Percentiles rank a stretch among this genome's conserved stretches.
Evolutionary conservation across 345 rosid genomes (phyloP).

Genomic region (Erysimum cheiranthoides): DNA sequence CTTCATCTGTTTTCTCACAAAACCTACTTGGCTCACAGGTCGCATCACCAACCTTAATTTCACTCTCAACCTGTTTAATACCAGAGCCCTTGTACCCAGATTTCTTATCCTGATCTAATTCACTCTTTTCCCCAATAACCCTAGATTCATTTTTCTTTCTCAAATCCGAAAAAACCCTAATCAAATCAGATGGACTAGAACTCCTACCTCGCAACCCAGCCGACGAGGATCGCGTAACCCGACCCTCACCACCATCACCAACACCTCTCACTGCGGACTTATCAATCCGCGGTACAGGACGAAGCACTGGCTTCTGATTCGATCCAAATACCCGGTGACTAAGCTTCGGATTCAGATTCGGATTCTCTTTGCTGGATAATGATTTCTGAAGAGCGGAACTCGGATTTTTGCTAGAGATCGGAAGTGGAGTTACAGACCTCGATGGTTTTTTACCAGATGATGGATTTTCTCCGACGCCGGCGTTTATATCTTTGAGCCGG

Average conservation of each 20-base stretch:
- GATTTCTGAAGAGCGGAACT: slow-evolving; percentile 50
- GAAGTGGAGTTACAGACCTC: slow-evolving; percentile 57
- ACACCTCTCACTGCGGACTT: slow-evolving; percentile 46
- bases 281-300: slow-evolving; percentile 64
- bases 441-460: slow-evolving; percentile 46
- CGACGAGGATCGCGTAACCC: slow-evolving; percentile 60
- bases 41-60: slow-evolving; percentile 26
- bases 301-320: slow-evolving; percentile 65
- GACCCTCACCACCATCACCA: slow-evolving; percentile 46
- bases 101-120: slow-evolving; percentile 39
- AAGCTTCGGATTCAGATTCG: slow-evolving; percentile 52
- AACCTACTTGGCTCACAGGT: background rate
- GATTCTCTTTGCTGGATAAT: slow-evolving; percentile 65
- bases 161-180: slow-evolving; percentile 58
- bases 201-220: slow-evolving; percentile 83
- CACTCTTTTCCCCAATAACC: slow-evolving; percentile 50
- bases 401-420: slow-evolving; percentile 46
- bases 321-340: slow-evolving; percentile 46
- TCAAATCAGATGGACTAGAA: slow-evolving; percentile 77
- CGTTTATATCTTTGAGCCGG: slow-evolving; percentile 61
- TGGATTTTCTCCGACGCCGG: slow-evolving; percentile 48
- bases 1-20: slow-evolving; percentile 17
- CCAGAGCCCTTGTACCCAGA: slow-evolving; percentile 41
- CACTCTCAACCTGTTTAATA: slow-evolving; percentile 20
- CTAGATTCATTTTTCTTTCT: slow-evolving; percentile 54